Evolutionary conservation across 371 early-diverging fungal genomes (phyloP).

Genomic region (Smittium mucronatum): DNA sequence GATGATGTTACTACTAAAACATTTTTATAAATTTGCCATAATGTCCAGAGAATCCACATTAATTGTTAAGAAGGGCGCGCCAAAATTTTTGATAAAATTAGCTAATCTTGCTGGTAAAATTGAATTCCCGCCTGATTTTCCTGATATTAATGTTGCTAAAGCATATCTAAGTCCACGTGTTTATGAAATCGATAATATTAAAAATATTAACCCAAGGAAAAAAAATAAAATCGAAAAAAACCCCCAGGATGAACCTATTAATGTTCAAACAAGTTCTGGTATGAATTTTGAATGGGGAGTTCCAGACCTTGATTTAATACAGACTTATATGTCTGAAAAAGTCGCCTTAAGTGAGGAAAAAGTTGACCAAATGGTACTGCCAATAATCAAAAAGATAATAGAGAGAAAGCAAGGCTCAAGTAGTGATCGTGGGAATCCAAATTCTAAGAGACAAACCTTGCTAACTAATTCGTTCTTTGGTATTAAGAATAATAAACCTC

Average conservation of each 20-base stretch:
- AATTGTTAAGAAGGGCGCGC: not conserved
- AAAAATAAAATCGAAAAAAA: not conserved
- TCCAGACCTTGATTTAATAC: conserved; percentile 65
- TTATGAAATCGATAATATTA: conserved; percentile 38
- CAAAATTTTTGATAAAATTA: conserved; percentile 20
- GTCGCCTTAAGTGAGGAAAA: conserved; percentile 40
- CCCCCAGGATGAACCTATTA: not conserved
- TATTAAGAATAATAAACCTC: not conserved
- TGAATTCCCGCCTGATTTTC: conserved; percentile 59
- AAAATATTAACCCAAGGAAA: not conserved
- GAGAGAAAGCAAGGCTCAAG: conserved; percentile 8
- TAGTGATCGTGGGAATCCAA: too few species aligned
- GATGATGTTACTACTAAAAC: not conserved
- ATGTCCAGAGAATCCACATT: not conserved
- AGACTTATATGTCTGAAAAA: conserved; percentile 42
- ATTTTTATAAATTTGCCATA: not conserved
- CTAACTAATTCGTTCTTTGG: not conserved
- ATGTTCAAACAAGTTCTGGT: not conserved
- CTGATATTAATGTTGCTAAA: conserved; percentile 54
- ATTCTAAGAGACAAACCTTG: not conserved
- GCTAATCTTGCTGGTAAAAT: conserved; percentile 37
- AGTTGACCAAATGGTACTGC: conserved; percentile 53
- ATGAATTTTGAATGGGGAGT: conserved; percentile 65
- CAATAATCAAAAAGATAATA: conserved; percentile 58
- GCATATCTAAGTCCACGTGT: conserved; percentile 76